Percentiles rank a stretch among this genome's conserved stretches.
Conservation (phyloP, 2,329 filamentous ascomycete genomes). For the Fusarium marasasianum region DNA sequence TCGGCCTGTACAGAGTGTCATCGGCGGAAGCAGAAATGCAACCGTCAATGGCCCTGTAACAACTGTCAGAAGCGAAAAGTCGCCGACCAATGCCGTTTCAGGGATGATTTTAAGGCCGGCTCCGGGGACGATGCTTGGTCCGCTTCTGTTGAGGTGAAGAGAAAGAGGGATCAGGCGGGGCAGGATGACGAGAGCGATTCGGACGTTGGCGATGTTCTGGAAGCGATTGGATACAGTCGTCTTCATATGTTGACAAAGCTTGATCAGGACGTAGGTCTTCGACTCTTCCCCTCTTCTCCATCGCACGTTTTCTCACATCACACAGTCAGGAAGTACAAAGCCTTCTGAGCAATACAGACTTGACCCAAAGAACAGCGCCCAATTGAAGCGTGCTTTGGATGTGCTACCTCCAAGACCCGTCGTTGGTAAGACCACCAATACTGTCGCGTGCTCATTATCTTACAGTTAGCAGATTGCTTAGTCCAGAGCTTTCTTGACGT, state of each 20-base stretch:
- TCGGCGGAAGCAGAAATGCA: conserved; percentile 24
- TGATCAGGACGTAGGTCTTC: conserved; percentile 10
- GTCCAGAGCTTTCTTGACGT: conserved; percentile 19
- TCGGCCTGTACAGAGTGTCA: conserved; percentile 21
- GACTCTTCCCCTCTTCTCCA: no score
- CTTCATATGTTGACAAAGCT: conserved; percentile 21
- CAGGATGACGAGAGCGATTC: conserved; percentile 2
- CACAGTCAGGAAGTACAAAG: conserved; percentile 10
- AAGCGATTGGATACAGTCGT: conserved; percentile 18
- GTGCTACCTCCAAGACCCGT: conserved; percentile 8
- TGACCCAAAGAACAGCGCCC: conserved; percentile 3
- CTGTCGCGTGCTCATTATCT: background rate
- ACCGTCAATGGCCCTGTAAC: conserved; percentile 23
- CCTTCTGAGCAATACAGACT: conserved; percentile 13
- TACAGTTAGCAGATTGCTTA: background rate
- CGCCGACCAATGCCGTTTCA: conserved; percentile 23
- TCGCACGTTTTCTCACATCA: background rate
- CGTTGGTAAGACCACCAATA: background rate
- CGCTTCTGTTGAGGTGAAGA: conserved; percentile 15
- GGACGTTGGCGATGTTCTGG: conserved; percentile 18
- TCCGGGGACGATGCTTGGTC: conserved; percentile 2
- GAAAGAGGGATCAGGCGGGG: conserved; percentile 3
- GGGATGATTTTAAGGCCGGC: conserved; percentile 2
- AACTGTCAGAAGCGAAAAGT: conserved; percentile 23
- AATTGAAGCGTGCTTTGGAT: conserved; percentile 5